Conservation (phyloP, 176 grass and related monocot species). For the Hsuehochloa calcarea region DNA sequence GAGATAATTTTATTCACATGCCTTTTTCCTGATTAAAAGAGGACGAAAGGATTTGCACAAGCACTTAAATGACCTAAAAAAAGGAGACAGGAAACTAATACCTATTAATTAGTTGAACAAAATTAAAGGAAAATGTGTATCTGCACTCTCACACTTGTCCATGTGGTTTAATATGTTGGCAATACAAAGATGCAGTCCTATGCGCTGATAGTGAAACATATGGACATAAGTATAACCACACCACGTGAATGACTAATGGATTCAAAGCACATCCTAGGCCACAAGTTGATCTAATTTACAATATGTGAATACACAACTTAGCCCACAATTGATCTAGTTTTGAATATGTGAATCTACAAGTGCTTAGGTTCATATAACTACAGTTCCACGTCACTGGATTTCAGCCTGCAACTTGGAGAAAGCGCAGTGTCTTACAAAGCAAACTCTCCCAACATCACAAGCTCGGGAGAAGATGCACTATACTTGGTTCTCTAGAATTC, state of each 20-base stretch:
- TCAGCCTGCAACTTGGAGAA: neutral
- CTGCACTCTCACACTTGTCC: neutral
- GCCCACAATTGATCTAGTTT: neutral
- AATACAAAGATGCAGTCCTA: too few relatives aligned
- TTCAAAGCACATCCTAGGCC: neutral
- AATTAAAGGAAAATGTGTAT: neutral
- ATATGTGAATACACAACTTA: neutral
- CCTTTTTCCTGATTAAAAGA: neutral
- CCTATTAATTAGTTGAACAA: neutral
- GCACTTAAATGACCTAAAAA: neutral
- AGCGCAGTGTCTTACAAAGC: neutral
- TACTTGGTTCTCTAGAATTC: neutral
- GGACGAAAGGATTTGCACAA: neutral
- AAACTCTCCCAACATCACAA: neutral
- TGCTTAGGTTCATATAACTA: neutral
- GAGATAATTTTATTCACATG: neutral
- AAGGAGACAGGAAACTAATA: neutral
- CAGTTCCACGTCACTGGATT: neutral
- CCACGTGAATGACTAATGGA: neutral
- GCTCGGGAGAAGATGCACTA: neutral
- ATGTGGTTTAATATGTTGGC: neutral
- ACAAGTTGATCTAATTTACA: neutral
- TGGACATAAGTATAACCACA: neutral
- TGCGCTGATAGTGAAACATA: neutral
- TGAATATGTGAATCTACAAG: neutral